Evolutionary conservation across 2,329 filamentous ascomycete species (phyloP).

Genomic region (Penicillium sp.): DNA sequence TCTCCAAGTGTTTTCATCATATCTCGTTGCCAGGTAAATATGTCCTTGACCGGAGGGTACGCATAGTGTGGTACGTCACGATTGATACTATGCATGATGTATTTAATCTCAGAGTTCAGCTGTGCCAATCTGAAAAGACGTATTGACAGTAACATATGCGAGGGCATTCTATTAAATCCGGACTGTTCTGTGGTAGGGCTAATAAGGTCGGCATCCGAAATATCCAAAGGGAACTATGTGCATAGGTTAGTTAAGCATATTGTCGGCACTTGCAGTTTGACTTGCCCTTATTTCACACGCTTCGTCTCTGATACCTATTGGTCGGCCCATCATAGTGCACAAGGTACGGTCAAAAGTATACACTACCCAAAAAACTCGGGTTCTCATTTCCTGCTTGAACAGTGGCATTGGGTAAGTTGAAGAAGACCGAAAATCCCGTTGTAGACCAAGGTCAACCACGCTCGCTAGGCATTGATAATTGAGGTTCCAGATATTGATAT

Average conservation of each 20-base stretch:
- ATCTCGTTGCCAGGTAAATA: conserved; percentile 45
- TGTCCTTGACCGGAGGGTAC: conserved; percentile 45
- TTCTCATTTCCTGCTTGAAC: conserved; percentile 53
- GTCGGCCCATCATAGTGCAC: conserved; percentile 55
- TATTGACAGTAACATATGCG: conserved; percentile 42
- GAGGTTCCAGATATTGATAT: conserved; percentile 52
- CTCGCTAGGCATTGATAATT: conserved; percentile 54
- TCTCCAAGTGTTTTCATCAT: conserved; percentile 39
- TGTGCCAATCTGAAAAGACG: conserved; percentile 43
- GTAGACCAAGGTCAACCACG: conserved; percentile 50
- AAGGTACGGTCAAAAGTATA: conserved; percentile 51
- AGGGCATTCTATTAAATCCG: conserved; percentile 14
- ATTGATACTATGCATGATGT: conserved; percentile 52
- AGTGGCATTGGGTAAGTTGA: conserved; percentile 39
- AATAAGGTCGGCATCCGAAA: not conserved
- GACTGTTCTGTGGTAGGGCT: not conserved
- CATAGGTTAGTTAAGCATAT: not conserved
- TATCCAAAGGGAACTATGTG: conserved; percentile 5
- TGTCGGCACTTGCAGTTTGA: conserved; percentile 6
- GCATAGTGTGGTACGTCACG: conserved; percentile 47
- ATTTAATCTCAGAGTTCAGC: conserved; percentile 58
- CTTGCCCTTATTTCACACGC: conserved; percentile 51
- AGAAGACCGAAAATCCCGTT: conserved; percentile 46
- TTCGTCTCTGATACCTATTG: conserved; percentile 54
- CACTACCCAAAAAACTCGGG: conserved; percentile 54